A percentile compares a stretch with the other conserved stretches of the same genome.
Conservation (phyloP, 768 basidiomycete species). For the Boletus coccyginus region DNA sequence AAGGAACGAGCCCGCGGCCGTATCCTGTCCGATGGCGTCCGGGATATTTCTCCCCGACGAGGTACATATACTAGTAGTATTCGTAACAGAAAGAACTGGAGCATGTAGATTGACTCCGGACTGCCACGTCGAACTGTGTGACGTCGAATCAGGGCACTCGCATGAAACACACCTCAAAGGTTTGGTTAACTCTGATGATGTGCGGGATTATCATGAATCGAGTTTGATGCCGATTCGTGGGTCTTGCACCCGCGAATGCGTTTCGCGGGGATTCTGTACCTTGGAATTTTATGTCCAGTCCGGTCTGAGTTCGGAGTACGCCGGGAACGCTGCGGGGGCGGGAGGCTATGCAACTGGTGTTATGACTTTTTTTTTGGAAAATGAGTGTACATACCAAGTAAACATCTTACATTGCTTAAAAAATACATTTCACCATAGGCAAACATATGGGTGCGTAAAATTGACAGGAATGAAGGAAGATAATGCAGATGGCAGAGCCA, state of each 20-base stretch:
- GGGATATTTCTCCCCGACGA: neutral
- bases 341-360: no score
- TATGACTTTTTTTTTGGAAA: no score
- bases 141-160: neutral
- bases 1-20: neutral
- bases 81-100: neutral
- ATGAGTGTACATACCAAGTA: no score
- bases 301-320: no score
- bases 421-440: no score
- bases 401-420: no score
- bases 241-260: conserved; percentile 27
- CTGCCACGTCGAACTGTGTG: no score
- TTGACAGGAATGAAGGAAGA: neutral
- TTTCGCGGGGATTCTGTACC: conserved; percentile 9
- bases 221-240: neutral
- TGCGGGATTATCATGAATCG: neutral
- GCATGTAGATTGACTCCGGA: neutral
- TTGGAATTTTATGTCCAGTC: neutral
- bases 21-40: neutral
- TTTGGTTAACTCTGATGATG: neutral
- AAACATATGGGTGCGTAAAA: neutral
- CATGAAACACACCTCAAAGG: neutral
- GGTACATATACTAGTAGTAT: neutral
- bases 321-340: no score
- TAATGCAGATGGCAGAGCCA: neutral